Evolutionary conservation across 805 yeast genomes (phyloP).

Genomic region (Yamadazyma scolyti): DNA sequence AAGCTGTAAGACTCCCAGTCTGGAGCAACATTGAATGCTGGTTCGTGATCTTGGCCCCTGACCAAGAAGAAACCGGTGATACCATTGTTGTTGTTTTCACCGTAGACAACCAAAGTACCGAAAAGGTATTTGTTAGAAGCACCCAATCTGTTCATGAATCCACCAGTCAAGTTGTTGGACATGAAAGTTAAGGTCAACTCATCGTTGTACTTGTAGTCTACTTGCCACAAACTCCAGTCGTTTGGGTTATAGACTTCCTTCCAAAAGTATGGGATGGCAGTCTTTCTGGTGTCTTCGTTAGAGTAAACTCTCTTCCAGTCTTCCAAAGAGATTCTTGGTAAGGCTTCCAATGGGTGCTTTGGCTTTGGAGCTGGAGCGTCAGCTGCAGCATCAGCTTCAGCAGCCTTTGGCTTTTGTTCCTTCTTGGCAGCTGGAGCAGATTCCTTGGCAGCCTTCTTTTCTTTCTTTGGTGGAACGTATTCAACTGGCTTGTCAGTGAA

Average conservation of each 20-base stretch:
- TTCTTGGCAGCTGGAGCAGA: conserved; percentile 33
- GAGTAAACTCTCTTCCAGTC: conserved; percentile 97
- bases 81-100: conserved; percentile 98
- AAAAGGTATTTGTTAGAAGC: conserved; percentile 93
- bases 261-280: conserved; percentile 98
- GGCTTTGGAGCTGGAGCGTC: conserved; percentile 65
- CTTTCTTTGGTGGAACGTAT: conserved; percentile 71
- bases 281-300: conserved; percentile 93
- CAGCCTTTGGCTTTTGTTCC: conserved; percentile 34
- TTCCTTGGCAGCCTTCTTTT: conserved; percentile 45
- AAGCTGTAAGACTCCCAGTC: conserved; percentile 95
- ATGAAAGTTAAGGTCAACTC: conserved; percentile 95
- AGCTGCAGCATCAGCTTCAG: conserved; percentile 30
- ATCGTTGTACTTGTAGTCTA: conserved; percentile 95
- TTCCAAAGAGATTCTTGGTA: conserved; percentile 67
- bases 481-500: conserved; percentile 66
- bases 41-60: conserved; percentile 87
- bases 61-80: conserved; percentile 91
- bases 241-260: conserved; percentile 78
- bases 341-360: conserved; percentile 85
- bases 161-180: conserved; percentile 98
- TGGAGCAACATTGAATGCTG: conserved; percentile 98
- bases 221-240: conserved; percentile 95
- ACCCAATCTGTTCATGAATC: conserved; percentile 92
- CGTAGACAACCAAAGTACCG: conserved; percentile 92